Conservation (phyloP, 768 basidiomycete genomes). For the Auriscalpium microsporum region DNA sequence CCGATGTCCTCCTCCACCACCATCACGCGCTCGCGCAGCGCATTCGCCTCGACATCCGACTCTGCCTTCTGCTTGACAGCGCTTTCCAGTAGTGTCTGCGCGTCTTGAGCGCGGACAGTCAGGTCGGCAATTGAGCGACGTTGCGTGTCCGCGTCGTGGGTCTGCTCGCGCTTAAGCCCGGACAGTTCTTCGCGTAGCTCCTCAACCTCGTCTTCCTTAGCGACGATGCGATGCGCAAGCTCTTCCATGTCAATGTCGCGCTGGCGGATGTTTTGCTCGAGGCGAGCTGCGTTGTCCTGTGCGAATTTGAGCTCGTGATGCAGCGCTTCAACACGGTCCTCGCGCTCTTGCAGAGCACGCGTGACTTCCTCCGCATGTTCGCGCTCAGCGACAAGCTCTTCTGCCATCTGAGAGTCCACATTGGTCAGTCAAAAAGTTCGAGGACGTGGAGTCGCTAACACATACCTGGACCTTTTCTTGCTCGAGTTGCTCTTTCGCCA, state of each 20-base stretch:
- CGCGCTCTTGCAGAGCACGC: conserved; percentile 42
- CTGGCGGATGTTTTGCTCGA: conserved; percentile 48
- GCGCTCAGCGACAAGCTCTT: conserved; percentile 45
- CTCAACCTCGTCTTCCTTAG: conserved; percentile 46
- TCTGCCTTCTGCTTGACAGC: conserved; percentile 48
- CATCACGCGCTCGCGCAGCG: conserved; percentile 40
- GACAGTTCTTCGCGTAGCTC: conserved; percentile 46
- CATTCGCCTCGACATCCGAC: conserved; percentile 40
- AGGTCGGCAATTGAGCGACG: conserved; percentile 37
- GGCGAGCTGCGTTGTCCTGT: conserved; percentile 41
- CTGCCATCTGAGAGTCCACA: conserved; percentile 34
- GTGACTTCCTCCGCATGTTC: conserved; percentile 42
- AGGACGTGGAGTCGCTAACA: neutral
- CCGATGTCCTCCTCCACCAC: conserved; percentile 52
- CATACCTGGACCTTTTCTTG: conserved; percentile 17
- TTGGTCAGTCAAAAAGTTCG: neutral
- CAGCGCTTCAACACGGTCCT: conserved; percentile 41
- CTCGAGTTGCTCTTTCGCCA: conserved; percentile 44
- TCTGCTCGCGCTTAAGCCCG: conserved; percentile 46
- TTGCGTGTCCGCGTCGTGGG: conserved; percentile 42
- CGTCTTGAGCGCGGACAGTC: conserved; percentile 37
- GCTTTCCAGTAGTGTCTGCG: conserved; percentile 39
- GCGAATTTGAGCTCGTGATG: conserved; percentile 50
- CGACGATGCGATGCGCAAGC: conserved; percentile 36
- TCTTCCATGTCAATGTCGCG: conserved; percentile 49